Evolutionary conservation across 768 basidiomycete species (phyloP), one percentile per base, ranked within the genome.

Genomic region (Krasilnikovozyma curviuscula): DNA sequence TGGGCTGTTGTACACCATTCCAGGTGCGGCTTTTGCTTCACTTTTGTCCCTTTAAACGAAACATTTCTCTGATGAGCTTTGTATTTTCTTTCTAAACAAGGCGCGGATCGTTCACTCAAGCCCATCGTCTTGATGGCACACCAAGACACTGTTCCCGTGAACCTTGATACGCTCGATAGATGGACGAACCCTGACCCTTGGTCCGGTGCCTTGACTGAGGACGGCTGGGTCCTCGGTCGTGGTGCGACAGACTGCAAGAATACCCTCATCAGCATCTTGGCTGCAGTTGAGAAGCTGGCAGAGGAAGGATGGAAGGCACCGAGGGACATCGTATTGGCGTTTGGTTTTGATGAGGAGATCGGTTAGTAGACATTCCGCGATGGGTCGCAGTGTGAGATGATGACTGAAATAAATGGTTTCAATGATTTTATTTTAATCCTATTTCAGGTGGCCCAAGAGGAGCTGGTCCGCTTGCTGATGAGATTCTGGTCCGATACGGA

Each of bases 181-280:
- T 52, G 50, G 50, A 52, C 50, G 6, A 25, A 52, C 39, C 7
- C 30, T n/a, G n/a, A n/a, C n/a, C 50, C 50, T 2, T 52, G 33
- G 19, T 14, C 13, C 4, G 41, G 48, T 6, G 18, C 16, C 29
- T 27, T 46, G 25, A 44, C 46, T 19, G 4, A 40, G 5, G 48
- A 53, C 0, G 54, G 53, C 7, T 59, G 53, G 54, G 68, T 85
- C 16, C 83, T 81, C 80, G 83, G 83, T 7, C 70, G 83, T 8
- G 83, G 83, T 30, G 70, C 72, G 40, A 67, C 67, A 3, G 82
- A 85, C 57, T 79, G 82, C 65, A 86, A 86, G 66, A 73, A 73
- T 73, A 56, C 65, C 79, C 44, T 65, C 23, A 53, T 66, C 46
- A 63, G 58, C 0, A 65, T 43, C 46, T 73, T 73, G 48, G 63